Evolutionary conservation across 176 grass and related monocot genomes (phyloP), one percentile per base, ranked within the genome.

Genomic region (Raddia guianensis): DNA sequence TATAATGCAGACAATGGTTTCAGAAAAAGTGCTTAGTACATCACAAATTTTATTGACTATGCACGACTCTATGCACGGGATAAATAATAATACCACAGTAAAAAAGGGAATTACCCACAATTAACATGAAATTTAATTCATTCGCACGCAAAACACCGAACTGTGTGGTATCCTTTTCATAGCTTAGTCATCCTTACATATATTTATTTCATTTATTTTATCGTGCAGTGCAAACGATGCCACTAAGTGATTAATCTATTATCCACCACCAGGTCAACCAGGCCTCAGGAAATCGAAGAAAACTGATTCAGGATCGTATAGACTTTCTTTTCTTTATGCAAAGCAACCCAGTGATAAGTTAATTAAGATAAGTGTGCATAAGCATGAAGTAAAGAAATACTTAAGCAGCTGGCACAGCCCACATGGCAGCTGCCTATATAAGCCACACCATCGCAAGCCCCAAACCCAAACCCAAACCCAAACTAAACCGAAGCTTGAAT

Each of bases 351-450:
- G 69, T 69, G 82, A 75, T 63, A 80, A 49, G 63, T 76, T 76
- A 81, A 42, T 49, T 76, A 83, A 64, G 9, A 19, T 27, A 76
- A 16, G 9, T 47, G 64, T 54, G 56, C 70, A 49, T 55, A 64
- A 64, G 63, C 55, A 72, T 78, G 32, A 16, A 35, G 55, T 82
- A 16, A 76, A 62, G 64, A 47, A 73, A 34, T 21, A 48, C 67
- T 13, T 72, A 56, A 40, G 45, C 27, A 56, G 76, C 63, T 84
- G 70, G 70, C 82, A 72, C 72, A 64, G 9, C 76, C 20, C 71
- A 89, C 82, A 85, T 72, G 77, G 8, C 49, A 75, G 14, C 55
- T 70, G 47, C 47, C 54, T 81, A 85, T 89, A 85, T 85, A 89
- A 85, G 66, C n/a, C 21, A 11, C 57, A 52, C 76, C 10, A 68